Evolutionary conservation across 169 alveolate genomes (phyloP).

Genomic region (Plasmodium berghei): DNA sequence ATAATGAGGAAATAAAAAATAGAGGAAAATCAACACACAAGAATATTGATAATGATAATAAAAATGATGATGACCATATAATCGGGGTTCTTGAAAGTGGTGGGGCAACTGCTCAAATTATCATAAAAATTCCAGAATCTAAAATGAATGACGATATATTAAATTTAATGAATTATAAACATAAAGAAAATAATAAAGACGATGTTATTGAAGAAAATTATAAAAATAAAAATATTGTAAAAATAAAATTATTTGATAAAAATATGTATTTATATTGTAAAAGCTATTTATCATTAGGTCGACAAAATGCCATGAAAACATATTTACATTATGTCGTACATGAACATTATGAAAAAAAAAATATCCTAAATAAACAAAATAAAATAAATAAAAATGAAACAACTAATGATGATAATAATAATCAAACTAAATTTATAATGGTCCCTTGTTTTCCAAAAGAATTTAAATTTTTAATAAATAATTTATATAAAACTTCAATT

Average conservation of each 20-base stretch:
- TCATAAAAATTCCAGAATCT: slow-evolving; percentile 50
- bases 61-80: slow-evolving; percentile 12
- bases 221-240: slow-evolving; percentile 69
- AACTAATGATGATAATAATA: no score
- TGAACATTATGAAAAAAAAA: slow-evolving; percentile 18
- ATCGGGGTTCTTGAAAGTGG: slow-evolving; percentile 75
- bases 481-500: slow-evolving; percentile 61
- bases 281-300: slow-evolving; percentile 73
- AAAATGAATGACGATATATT: slow-evolving; percentile 53
- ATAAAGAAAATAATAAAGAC: slow-evolving; percentile 33
- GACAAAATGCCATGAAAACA: slow-evolving; percentile 74
- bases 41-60: not conserved
- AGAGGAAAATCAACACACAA: not conserved
- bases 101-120: slow-evolving; percentile 77
- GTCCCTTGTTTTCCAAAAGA: slow-evolving; percentile 65
- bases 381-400: no score
- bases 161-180: slow-evolving; percentile 60
- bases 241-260: slow-evolving; percentile 31
- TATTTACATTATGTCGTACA: slow-evolving; percentile 70
- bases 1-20: not conserved
- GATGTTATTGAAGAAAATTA: slow-evolving; percentile 70
- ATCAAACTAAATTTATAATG: slow-evolving; percentile 18
- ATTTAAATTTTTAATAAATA: slow-evolving; percentile 56
- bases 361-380: not conserved
- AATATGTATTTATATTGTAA: slow-evolving; percentile 71